Evolutionary conservation across 2,329 filamentous ascomycete genomes (phyloP), one percentile per base, ranked within the genome.

Genomic region (Berkeleyomyces basicola): DNA sequence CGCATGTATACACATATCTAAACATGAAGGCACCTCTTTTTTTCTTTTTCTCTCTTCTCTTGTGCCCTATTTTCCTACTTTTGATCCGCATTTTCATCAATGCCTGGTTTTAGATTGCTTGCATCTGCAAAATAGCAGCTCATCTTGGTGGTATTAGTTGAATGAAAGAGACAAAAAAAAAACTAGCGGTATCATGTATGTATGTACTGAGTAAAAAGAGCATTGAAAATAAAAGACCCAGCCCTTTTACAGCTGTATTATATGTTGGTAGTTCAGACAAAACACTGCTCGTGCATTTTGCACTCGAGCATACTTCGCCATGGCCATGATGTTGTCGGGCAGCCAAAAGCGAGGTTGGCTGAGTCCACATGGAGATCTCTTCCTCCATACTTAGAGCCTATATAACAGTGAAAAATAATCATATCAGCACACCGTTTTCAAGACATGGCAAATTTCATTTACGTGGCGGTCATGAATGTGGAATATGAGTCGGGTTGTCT

Each of bases 341-440:
- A 55, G 33, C 51, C n/a, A 7, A 37, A 36, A 11, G 31, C 11
- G 2, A 39, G 43, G 14, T 46, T 46, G 0, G 43, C 16, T 46
- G 43, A 46, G 43, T 11, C 43, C 7, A 5, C 11, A 39, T 36
- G 39, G 33, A 55, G 51, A 39, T 39, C 39, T 16, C n/a, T 42
- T 44, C 10, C 16, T 49, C 14, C 36, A 37, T 44, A 36, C 23
- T 59, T 63, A 63, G 16, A 63, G 61, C 61, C 61, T 63, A 63
- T 59, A 37, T 37, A 43, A 33, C 4, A 11, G 43, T n/a, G 46
- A 46, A 16, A 11, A 51, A 51, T 4, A 33, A 43, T 40, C 55
- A 23, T 63, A 63, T 63, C 61, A 63, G 61, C 46, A 36, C 39
- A 23, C 42, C 43, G 43, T 49, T 51, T 42, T 47, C 43, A 61